Base-by-base conservation (phyloP, 768 basidiomycete genomes). In the Leccinum barrowsii region DNA sequence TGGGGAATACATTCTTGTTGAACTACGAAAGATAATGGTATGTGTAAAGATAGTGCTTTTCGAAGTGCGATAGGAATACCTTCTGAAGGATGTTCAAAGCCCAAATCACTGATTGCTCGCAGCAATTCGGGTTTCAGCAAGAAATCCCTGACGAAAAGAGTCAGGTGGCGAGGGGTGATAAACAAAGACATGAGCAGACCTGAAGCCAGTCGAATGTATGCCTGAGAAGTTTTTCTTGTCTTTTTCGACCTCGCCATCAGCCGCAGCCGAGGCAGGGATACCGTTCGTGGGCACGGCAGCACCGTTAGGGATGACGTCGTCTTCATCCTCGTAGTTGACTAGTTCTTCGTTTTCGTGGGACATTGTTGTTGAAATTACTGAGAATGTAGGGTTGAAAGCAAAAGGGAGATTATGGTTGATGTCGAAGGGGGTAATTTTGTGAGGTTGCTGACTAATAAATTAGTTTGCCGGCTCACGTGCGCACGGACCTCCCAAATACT, bases 1-100 rank as follows among this genome's bases (percentile, higher is more conserved):
- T 99, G 97, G 48, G 97, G 97, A 67, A 99, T 98, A 76, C 97
- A 98, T 80, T 99, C 97, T 80, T 99, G 97, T 79, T 99, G 97
- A 63, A 99, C 97, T 98, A 68, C 7, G 15, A 61, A 52, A 13
- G 26, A 28, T 15, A 42, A 21, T 7, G 5, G 17, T 48, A 28
- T 37, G 56, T 44, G 10, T 55, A 49, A 59, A 57, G 15, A 48
- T 49, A 53, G 56, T 17, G 30, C 34, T 2, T 8, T 37, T 22
- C 40, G n/a, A 21, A 12, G 5, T 51, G 19, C 7, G 5, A 51
- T 5, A 26, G 8, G 55, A 68, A 57, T 65, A 97, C 97, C 97
- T 84, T 99, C 97, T 52, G 96, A 98, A 55, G 97, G 97, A 77
- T 99, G 97, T 76, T 99, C 97, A 70, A 99, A 99, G 74, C 97